Percentiles rank a stretch among this genome's conserved stretches.
phyloP scores from a whole-genome alignment of 176 grass and related monocot species.

The Musa schizocarpa region DNA sequence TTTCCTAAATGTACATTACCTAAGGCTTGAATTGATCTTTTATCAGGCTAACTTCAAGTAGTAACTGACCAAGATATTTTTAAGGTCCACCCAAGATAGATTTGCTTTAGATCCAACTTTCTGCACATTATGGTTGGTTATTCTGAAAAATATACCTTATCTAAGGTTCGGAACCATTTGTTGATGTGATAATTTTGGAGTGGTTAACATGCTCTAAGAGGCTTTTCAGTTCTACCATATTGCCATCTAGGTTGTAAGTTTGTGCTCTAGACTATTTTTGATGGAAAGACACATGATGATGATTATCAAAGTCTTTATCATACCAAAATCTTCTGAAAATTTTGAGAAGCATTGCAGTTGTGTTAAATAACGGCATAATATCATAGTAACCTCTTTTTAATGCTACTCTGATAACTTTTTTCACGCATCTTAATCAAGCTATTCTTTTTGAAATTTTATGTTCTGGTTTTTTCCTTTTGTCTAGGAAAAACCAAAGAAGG shows the following conservation, averaged over 20 bases:
- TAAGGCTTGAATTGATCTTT: not conserved
- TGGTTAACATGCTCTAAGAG: no score
- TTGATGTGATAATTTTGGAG: not conserved
- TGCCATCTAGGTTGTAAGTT: not conserved
- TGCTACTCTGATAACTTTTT: not conserved
- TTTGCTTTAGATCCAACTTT: no score
- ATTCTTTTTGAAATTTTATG: slow-evolving; percentile 13
- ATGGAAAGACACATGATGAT: no score
- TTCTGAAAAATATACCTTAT: not conserved
- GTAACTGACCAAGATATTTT: not conserved
- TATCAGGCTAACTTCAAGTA: not conserved
- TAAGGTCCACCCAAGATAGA: no score
- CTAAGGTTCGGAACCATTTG: not conserved
- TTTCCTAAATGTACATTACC: not conserved
- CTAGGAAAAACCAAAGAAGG: slow-evolving; percentile 62
- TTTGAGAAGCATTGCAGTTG: not conserved
- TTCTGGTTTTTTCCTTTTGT: slow-evolving; percentile 17
- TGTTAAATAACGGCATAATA: not conserved
- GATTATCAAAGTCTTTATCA: not conserved
- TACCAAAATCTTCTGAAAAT: not conserved
- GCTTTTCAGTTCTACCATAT: not conserved
- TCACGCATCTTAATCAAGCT: not conserved
- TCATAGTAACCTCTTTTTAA: not conserved
- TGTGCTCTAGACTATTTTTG: not conserved
- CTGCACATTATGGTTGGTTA: no score